Evolutionary conservation across 495 filamentous ascomycete species (phyloP).

Genomic region (Diplogelasinospora grovesii): DNA sequence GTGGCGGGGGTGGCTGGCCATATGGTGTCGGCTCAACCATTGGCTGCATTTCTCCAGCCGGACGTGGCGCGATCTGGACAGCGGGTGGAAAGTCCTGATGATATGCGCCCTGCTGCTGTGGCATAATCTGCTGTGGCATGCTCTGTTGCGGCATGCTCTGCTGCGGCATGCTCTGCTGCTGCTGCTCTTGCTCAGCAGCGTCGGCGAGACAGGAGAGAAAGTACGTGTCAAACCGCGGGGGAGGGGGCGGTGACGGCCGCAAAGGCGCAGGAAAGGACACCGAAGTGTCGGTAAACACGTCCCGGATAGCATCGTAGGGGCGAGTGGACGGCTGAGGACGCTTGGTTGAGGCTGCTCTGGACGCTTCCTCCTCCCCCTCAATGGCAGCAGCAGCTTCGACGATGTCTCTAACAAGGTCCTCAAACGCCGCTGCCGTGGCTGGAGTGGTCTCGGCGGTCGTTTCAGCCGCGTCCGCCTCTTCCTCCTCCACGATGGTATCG

Average conservation of each 20-base stretch:
- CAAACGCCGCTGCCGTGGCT: conserved; percentile 9
- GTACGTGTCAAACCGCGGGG: conserved; percentile 11
- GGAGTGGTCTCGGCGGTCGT: not conserved
- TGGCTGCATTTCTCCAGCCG: too few species aligned
- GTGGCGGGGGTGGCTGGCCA: too few species aligned
- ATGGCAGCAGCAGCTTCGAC: conserved; percentile 16
- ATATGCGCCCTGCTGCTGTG: too few species aligned
- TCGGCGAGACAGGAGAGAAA: conserved; percentile 29
- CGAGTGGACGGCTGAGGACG: conserved; percentile 25
- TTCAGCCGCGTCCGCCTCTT: too few species aligned
- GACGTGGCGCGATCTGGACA: too few species aligned
- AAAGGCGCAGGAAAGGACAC: conserved; percentile 13
- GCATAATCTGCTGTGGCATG: too few species aligned
- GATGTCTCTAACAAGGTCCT: conserved; percentile 15
- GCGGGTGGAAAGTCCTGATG: too few species aligned
- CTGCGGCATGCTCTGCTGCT: not conserved
- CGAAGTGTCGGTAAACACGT: conserved; percentile 35
- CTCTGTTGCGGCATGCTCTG: too few species aligned
- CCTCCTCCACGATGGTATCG: too few species aligned
- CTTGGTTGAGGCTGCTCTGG: conserved; percentile 12
- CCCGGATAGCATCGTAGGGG: conserved; percentile 43
- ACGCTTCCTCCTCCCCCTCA: conserved; percentile 18
- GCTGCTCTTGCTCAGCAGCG: conserved; percentile 14
- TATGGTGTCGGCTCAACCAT: too few species aligned
- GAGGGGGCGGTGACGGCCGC: conserved; percentile 5